Evolutionary conservation across 176 grass and related monocot species (phyloP), one percentile per base, ranked within the genome.

Genomic region (Lolium rigidum): DNA sequence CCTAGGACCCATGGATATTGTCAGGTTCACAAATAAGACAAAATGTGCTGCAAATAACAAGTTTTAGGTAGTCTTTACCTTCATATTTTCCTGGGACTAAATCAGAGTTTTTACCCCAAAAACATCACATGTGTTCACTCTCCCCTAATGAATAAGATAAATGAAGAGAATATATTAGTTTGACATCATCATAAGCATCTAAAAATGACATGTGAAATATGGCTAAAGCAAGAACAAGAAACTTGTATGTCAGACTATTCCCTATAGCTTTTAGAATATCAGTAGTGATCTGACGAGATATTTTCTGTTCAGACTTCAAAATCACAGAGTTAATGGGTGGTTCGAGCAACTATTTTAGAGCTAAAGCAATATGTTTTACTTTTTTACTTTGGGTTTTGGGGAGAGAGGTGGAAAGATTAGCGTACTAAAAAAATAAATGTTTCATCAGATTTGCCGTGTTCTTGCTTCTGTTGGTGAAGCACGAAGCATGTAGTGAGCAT

Each of bases 51-150:
- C 37, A 89, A 86, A 31, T 44, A 87, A 39, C 11, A 88, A 65
- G 49, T 44, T 47, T 26, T 82, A 13, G 58, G 63, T 48, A 68
- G 9, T 48, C 14, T 50, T 75, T 41, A 98, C 97, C 92, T 96
- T 99, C 97, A 81, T 99, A 99, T 81, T 99, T 94, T 77, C 94
- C 97, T 38, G 97, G 88, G 48, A 99, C 90, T 65, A 96, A 90
- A 96, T 99, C 94, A 17, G 94, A 94, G 84, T 99, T 92, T 80
- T 77, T 61, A 96, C 79, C 6, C 94, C 94, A 76, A 99, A 99
- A 16, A 99, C 94, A 88, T 96, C 94, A 82, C 77, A 92, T 28
- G 90, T 91, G 81, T 87, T 96, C 7, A 86, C 92, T 87, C 94
- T 92, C 64, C 94, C 94, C 95, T 98, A n/a, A 70, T 61, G 80